Base-by-base conservation (phyloP, 768 basidiomycete genomes). In the Cystofilobasidium bisporidii region DNA sequence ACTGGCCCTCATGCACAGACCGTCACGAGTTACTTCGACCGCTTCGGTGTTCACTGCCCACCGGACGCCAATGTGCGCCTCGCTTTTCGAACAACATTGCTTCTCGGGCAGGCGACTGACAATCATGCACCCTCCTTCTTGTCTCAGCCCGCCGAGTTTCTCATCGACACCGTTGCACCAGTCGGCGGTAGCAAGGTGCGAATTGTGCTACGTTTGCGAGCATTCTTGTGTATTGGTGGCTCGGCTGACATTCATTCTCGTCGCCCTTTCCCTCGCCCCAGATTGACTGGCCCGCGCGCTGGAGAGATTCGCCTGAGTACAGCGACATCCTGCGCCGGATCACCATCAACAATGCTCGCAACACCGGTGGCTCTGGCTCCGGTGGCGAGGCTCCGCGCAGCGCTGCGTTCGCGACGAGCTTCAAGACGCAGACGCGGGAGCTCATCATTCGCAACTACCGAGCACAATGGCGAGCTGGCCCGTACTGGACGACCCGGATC, bases 231-330 rank as follows among this genome's bases (percentile, higher is more conserved):
- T n/a, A n/a, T n/a, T n/a, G n/a, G n/a, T n/a, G n/a, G n/a, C n/a
- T n/a, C n/a, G n/a, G n/a, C n/a, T n/a, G n/a, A n/a, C n/a, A n/a
- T n/a, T n/a, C n/a, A n/a, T n/a, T n/a, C n/a, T n/a, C n/a, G n/a
- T n/a, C n/a, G n/a, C 56, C 28, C 28, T 6, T 28, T 8, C 33
- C 28, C 28, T 20, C 56, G 5, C 56, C 8, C 5, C 56, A 28
- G 56, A 24, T 28, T 24, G 70, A 71, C 43, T 71, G 70, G 70
- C 63, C 70, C 1, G 26, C 11, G 0, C 32, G 12, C n/a, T 71
- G 70, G 70, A 40, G 50, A 15, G 50, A 56, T 3, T 50, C 43
- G 17, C n/a, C 36, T 24, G 45, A 61, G 10, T 22, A 43, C 14
- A 12, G 26, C 18, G 47, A 2, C 18, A 41, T 41, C 43, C 12